Percentiles rank a stretch among this genome's conserved stretches.
These are phyloP conservation scores for Cokeromyces recurvatus DNA, from an alignment of 371 early-diverging fungal species.

Conservation along the genomic window DNA sequence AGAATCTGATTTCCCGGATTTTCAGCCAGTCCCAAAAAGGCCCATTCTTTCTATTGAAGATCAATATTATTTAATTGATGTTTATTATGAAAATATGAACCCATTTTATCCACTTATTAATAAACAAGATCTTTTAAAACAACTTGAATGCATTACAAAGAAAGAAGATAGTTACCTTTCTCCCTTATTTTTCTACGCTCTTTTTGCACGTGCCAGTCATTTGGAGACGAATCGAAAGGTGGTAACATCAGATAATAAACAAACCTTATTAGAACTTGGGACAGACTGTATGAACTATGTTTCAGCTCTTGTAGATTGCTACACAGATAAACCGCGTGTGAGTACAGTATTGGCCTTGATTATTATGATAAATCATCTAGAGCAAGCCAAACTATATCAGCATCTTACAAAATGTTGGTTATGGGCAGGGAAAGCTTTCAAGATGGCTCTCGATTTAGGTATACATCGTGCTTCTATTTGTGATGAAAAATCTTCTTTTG, in stretches of 20 bases:
- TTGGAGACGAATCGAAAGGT: slow-evolving; percentile 15
- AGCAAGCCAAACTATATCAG: slow-evolving; percentile 18
- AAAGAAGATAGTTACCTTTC: slow-evolving; percentile 18
- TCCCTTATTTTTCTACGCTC: slow-evolving; percentile 35
- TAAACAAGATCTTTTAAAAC: slow-evolving; percentile 21
- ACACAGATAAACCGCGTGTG: slow-evolving; percentile 23
- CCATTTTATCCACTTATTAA: slow-evolving; percentile 50
- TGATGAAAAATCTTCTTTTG: slow-evolving; percentile 7
- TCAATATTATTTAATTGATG: slow-evolving; percentile 37
- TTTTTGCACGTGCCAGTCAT: slow-evolving; percentile 37
- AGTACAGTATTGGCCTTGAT: slow-evolving; percentile 31
- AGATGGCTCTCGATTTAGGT: slow-evolving; percentile 41
- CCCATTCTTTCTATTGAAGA: slow-evolving; percentile 12
- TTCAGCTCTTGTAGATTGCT: slow-evolving; percentile 12
- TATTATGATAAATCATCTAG: slow-evolving; percentile 27
- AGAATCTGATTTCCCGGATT: slow-evolving; percentile 11
- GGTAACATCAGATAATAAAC: neutral
- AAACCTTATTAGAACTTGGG: slow-evolving; percentile 2
- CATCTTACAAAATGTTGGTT: slow-evolving; percentile 30
- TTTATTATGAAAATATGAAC: slow-evolving; percentile 52
- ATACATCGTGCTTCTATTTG: slow-evolving; percentile 26
- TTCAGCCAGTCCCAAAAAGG: neutral
- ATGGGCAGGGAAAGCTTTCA: slow-evolving; percentile 36
- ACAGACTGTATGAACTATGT: slow-evolving; percentile 16
- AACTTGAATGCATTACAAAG: slow-evolving; percentile 11